Evolutionary conservation across 805 yeast genomes (phyloP).

Genomic region (Schizosaccharomyces japonicus): DNA sequence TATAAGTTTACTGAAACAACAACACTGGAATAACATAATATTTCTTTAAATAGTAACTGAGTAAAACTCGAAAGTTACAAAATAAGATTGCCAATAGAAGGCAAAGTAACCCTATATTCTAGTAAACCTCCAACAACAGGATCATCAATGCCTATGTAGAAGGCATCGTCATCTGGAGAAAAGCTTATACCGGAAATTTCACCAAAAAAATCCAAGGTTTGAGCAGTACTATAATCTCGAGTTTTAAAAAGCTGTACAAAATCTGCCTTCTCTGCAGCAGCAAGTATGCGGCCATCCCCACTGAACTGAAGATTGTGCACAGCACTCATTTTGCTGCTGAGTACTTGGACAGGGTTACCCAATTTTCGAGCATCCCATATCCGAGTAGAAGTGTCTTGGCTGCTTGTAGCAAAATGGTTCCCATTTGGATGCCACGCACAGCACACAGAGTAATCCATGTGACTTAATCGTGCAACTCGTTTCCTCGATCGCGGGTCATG

Average conservation of each 20-base stretch:
- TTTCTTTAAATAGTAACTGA: too few relatives aligned
- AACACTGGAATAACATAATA: too few relatives aligned
- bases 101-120: conserved; percentile 17
- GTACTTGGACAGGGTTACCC: conserved; percentile 14
- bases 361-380: conserved; percentile 22
- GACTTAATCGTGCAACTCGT: conserved; percentile 11
- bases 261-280: conserved; percentile 38
- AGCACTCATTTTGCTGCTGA: conserved; percentile 22
- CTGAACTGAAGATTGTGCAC: conserved; percentile 31
- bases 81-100: too few relatives aligned
- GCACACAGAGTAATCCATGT: conserved; percentile 32
- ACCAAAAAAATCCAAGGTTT: conserved; percentile 32
- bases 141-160: conserved; percentile 33
- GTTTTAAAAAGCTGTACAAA: conserved; percentile 23
- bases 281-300: conserved; percentile 22
- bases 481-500: not conserved
- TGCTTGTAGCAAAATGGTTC: conserved; percentile 27
- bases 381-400: conserved; percentile 29
- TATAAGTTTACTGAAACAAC: too few relatives aligned
- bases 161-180: conserved; percentile 11
- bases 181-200: conserved; percentile 34
- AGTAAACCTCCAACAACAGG: conserved; percentile 33
- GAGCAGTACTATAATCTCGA: conserved; percentile 19
- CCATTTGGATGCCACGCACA: conserved; percentile 34
- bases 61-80: too few relatives aligned